Evolutionary conservation across 1,139 yeast genomes (phyloP).

Genomic region (Scheffersomyces illinoinensis): DNA sequence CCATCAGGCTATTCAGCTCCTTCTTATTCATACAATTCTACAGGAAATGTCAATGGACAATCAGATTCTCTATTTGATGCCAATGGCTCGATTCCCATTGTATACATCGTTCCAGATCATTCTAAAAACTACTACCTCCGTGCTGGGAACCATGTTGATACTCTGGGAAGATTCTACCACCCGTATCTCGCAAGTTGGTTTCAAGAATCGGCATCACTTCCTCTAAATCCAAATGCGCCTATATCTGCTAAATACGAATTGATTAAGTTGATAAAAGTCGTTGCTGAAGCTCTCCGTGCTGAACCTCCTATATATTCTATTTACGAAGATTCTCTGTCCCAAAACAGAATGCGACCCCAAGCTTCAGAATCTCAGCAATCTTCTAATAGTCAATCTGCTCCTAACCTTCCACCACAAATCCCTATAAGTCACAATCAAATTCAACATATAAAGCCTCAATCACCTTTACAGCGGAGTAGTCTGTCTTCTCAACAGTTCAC

Average conservation of each 20-base stretch:
- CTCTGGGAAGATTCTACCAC: constrained; percentile 73
- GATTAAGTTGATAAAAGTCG: constrained; percentile 32
- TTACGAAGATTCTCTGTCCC: neutral
- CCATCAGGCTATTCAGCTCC: constrained; percentile 36
- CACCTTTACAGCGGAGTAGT: neutral
- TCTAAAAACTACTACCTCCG: constrained; percentile 38
- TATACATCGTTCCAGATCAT: constrained; percentile 56
- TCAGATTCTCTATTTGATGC: neutral
- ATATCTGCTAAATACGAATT: constrained; percentile 31
- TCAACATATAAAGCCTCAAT: neutral
- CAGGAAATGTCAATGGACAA: constrained; percentile 21
- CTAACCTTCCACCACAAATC: neutral
- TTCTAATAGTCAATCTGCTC: neutral
- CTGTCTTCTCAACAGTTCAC: neutral
- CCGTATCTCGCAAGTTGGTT: constrained; percentile 69
- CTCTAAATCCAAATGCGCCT: constrained; percentile 9
- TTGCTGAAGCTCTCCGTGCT: constrained; percentile 41
- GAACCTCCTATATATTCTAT: constrained; percentile 29
- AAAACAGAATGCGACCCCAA: neutral
- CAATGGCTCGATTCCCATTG: constrained; percentile 49
- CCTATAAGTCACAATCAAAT: neutral
- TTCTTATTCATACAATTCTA: neutral
- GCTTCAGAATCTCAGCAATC: neutral
- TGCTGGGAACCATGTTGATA: constrained; percentile 70
- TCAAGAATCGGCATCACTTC: constrained; percentile 10